Percentiles rank a stretch among this genome's conserved stretches.
Evolutionary conservation across 257 asterid species (phyloP).

Genomic region (Primulina huaijiensis): DNA sequence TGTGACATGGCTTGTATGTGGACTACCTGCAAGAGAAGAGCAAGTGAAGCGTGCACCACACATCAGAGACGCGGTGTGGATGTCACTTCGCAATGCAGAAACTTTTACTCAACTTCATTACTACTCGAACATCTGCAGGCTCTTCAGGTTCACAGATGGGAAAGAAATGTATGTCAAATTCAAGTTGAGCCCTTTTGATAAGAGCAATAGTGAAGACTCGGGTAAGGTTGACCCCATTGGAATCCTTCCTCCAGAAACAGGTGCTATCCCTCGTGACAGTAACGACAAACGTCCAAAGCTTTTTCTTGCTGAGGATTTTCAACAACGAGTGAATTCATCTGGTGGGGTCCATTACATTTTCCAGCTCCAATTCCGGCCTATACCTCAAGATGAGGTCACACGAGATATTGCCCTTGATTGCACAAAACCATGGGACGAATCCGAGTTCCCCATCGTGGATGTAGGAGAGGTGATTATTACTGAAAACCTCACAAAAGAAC

Average conservation of each 20-base stretch:
- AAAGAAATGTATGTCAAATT: constrained; percentile 78
- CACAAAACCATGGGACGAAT: constrained; percentile 77
- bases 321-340: constrained; percentile 52
- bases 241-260: constrained; percentile 89
- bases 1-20: constrained; percentile 82
- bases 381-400: constrained; percentile 52
- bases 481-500: constrained; percentile 50
- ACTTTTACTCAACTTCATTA: constrained; percentile 62
- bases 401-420: constrained; percentile 65
- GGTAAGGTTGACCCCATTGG: constrained; percentile 76
- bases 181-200: constrained; percentile 68
- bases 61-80: constrained; percentile 82
- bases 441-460: constrained; percentile 54
- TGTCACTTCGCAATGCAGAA: constrained; percentile 59
- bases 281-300: constrained; percentile 63
- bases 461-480: constrained; percentile 59
- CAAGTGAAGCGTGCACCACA: constrained; percentile 69
- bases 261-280: constrained; percentile 68
- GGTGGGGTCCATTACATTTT: constrained; percentile 63
- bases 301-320: constrained; percentile 77
- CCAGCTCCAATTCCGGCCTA: constrained; percentile 60
- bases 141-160: constrained; percentile 67
- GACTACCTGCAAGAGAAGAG: constrained; percentile 72
- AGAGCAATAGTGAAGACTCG: constrained; percentile 46
- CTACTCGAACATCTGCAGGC: constrained; percentile 79